Conservation (phyloP, 148 eudicot species). For the Camellia sinensis region DNA sequence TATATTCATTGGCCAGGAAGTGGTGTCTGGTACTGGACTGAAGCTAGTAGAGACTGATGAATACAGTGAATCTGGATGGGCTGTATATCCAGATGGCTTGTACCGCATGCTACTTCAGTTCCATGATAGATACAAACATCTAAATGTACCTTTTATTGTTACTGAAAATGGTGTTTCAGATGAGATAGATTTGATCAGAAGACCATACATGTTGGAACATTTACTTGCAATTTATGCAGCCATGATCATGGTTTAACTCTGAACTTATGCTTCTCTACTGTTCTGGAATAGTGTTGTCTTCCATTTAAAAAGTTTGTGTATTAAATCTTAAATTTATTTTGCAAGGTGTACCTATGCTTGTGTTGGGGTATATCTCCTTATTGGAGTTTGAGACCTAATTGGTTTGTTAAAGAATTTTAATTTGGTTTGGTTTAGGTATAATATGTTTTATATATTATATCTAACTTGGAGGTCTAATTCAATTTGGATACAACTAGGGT, state of each 20-base stretch:
- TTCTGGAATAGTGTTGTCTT: conserved; percentile 2
- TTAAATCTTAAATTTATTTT: conserved; percentile 20
- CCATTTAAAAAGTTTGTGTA: neutral
- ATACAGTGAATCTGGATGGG: conserved; percentile 97
- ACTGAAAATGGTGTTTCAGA: conserved; percentile 93
- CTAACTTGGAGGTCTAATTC: no score
- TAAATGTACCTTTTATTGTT: conserved; percentile 73
- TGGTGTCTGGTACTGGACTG: conserved; percentile 75
- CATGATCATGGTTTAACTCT: conserved; percentile 64
- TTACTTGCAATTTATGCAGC: conserved; percentile 87
- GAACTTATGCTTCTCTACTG: conserved; percentile 1
- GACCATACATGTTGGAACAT: conserved; percentile 87
- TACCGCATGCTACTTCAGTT: conserved; percentile 84
- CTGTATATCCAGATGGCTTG: conserved; percentile 95
- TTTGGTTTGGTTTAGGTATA: no score
- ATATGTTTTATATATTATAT: no score
- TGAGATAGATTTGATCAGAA: conserved; percentile 88
- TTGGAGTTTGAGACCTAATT: no score
- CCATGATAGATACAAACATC: conserved; percentile 93
- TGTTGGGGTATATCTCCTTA: no score
- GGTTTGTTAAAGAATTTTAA: no score
- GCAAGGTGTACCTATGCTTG: conserved; percentile 82
- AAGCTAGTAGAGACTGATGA: conserved; percentile 85
- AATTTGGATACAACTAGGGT: no score
- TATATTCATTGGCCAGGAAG: conserved; percentile 55